Evolutionary conservation across 2,329 filamentous ascomycete genomes (phyloP).

Genomic region (Geosmithia flava): DNA sequence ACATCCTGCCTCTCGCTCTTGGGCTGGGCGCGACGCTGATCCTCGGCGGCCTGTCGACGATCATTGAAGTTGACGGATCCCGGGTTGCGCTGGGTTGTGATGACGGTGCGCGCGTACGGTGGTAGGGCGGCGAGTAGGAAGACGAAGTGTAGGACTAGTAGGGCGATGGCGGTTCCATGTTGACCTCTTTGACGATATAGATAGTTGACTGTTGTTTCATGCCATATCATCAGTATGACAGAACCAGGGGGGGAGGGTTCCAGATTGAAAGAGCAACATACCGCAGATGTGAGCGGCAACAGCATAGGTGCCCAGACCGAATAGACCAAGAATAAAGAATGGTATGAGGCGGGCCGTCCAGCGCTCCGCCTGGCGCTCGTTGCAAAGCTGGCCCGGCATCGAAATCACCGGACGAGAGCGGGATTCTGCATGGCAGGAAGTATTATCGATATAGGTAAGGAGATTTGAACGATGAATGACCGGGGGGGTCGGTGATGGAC

Average conservation of each 20-base stretch:
- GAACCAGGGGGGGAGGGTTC: constrained; percentile 3
- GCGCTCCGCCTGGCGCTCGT: constrained; percentile 10
- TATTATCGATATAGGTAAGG: too few species aligned
- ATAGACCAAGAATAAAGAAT: constrained; percentile 48
- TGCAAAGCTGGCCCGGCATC: constrained; percentile 13
- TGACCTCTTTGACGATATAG: constrained; percentile 41
- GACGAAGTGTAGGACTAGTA: constrained; percentile 62
- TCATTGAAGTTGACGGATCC: constrained; percentile 57
- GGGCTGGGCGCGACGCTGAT: constrained; percentile 4
- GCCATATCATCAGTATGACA: too few species aligned
- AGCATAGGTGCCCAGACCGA: constrained; percentile 61
- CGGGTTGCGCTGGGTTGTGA: constrained; percentile 56
- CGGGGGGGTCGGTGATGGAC: too few species aligned
- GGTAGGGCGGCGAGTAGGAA: constrained; percentile 54
- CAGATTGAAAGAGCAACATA: constrained; percentile 33
- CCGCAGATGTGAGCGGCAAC: constrained; percentile 55
- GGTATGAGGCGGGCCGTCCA: constrained; percentile 50
- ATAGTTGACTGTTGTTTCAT: constrained; percentile 56
- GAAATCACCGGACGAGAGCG: constrained; percentile 3
- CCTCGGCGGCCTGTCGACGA: constrained; percentile 15
- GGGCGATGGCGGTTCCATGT: constrained; percentile 47
- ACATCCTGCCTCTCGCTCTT: constrained; percentile 4
- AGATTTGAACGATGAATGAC: too few species aligned
- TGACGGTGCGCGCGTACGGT: constrained; percentile 60
- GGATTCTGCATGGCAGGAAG: not conserved